A percentile compares a stretch with the other conserved stretches of the same genome.
Conservation (phyloP, 768 basidiomycete species). For the Trametes cinnabarina region DNA sequence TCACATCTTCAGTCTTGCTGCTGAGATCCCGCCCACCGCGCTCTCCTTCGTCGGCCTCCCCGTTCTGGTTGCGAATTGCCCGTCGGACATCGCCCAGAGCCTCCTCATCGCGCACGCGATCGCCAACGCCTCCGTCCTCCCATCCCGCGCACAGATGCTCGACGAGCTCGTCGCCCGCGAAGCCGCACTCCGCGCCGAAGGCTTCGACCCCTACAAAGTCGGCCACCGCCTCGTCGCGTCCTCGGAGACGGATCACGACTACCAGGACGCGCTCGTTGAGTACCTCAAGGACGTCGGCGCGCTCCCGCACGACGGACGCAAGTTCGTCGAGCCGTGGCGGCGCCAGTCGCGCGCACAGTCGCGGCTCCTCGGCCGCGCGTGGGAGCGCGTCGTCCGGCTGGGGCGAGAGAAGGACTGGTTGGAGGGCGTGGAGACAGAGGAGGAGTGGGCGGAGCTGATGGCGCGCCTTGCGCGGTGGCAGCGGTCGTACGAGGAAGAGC, state of each 20-base stretch:
- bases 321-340: constrained; percentile 52
- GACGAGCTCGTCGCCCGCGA: constrained; percentile 42
- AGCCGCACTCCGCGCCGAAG: constrained; percentile 37
- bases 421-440: constrained; percentile 48
- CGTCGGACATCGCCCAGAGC: constrained; percentile 50
- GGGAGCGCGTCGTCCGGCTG: constrained; percentile 44
- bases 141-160: constrained; percentile 39
- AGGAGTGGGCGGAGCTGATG: constrained; percentile 51
- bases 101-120: constrained; percentile 46
- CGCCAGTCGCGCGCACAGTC: constrained; percentile 34
- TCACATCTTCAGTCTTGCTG: constrained; percentile 52
- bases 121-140: constrained; percentile 41
- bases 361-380: constrained; percentile 39
- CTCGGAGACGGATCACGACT: constrained; percentile 28
- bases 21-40: constrained; percentile 46
- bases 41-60: constrained; percentile 57
- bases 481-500: constrained; percentile 47
- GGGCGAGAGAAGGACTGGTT: constrained; percentile 45
- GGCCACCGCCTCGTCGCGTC: constrained; percentile 45
- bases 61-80: constrained; percentile 45
- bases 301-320: constrained; percentile 41
- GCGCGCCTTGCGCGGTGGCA: constrained; percentile 47
- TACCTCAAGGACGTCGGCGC: constrained; percentile 29
- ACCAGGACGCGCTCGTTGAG: constrained; percentile 34
- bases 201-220: constrained; percentile 47